Base-by-base conservation (phyloP, 1,284 basidiomycete species). In the Cystobasidium slooffiae region DNA sequence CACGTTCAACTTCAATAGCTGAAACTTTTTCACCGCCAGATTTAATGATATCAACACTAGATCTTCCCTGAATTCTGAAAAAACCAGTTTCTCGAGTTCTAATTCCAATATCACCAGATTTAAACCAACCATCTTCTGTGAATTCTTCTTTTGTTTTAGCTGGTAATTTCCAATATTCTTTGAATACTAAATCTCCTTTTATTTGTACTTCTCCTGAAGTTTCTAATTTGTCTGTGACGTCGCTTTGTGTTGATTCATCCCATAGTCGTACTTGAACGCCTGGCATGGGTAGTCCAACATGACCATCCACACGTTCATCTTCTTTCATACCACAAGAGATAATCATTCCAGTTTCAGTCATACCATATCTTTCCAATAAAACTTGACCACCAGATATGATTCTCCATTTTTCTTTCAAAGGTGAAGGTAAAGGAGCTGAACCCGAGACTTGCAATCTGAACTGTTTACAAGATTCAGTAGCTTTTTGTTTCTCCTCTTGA, bases 271-370 rank as follows among this genome's bases (percentile, higher is more conserved):
- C 79, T 62, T 78, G 69, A n/a, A 80, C 78, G 16, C 78, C 77
- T 1, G 79, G 78, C 67, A 82, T 75, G 16, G 82, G 77, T 62
- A 77, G 76, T 5, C 82, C 82, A 49, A 82, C 82, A 65, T 81
- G 81, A 20, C 81, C 81, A 43, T 78, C 78, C 16, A 82, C 76
- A 20, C 82, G 74, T 55, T 80, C 78, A 52, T 78, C 75, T 18
- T 76, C 70, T 58, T 81, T 80, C 77, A 81, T 80, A 6, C 82
- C 81, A 31, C 80, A 81, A 4, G 78, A 78, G 9, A 82, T 78
- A 64, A 82, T 81, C 76, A 83, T 80, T 0, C 81, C 81, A 49
- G 81, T 82, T 76, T 83, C 82, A 6, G 80, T 83, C 82, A 83
- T 83, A 14, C 82, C 82, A 68, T 83, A 82, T 49, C 82, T 77